Evolutionary conservation across 768 basidiomycete genomes (phyloP), one percentile per base, ranked within the genome.

Genomic region (Psilocybe cubensis): DNA sequence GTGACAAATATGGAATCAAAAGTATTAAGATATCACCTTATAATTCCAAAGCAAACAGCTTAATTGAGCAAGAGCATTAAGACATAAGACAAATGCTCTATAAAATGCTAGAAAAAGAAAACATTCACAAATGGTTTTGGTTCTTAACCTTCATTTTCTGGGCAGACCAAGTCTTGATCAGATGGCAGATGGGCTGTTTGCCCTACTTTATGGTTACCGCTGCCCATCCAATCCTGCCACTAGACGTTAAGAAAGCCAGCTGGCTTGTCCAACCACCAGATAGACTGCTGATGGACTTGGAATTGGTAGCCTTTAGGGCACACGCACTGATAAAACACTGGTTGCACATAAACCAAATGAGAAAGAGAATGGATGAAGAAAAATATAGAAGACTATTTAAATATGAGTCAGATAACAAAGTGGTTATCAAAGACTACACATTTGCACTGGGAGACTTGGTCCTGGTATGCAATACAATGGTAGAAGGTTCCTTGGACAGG

Each of bases 371-470:
- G 8, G 40, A 35, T 9, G 14, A 53, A 17, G 43, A 53, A 21
- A 53, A 54, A 38, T 40, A 23, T 8, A 29, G 27, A 7, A 12
- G 18, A 2, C n/a, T 59, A 10, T 6, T 33, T 29, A n/a, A 47
- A 18, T 54, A 54, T 35, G 52, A 59, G 31, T 17, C 20, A 20
- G 57, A 54, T 25, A 43, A 59, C 25, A 41, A 31, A 12, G 31
- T 33, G 1, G 52, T 54, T 1, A 53, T 59, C 17, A 21, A 42
- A 35, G 52, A 59, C n/a, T 72, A 56, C 48, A 42, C 63, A 17
- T 78, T 74, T 52, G 23, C 60, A 23, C 53, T 51, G 1, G 75
- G 76, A 14, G 67, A 67, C 1, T 59, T 81, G 0, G 70, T 79
- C 0, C 49, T 79, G 0, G 65, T 74, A 0, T 50, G 68, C 2